These are phyloP conservation scores for Neurospora sp. DNA, from an alignment of 495 filamentous ascomycete genomes.

Conservation along the genomic window DNA sequence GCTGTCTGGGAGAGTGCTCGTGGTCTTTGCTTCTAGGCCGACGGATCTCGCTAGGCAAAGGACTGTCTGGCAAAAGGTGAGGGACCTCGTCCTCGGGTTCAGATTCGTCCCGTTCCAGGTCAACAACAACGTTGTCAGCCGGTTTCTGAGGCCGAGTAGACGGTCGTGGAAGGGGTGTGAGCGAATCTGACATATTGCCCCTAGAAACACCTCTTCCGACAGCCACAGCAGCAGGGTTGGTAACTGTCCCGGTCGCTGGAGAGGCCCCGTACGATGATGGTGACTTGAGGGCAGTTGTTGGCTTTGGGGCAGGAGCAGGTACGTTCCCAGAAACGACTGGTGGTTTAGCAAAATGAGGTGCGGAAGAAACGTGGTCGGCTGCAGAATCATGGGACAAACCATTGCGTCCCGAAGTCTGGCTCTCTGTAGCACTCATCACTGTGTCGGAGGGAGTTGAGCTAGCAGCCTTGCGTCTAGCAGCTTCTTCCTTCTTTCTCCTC, in stretches of 20 bases:
- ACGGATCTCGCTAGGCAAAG: not conserved
- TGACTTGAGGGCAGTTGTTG: not conserved
- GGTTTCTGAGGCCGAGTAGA: not conserved
- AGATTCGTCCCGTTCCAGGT: not conserved
- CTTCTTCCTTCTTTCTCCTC: conserved; percentile 11
- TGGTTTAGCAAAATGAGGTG: not conserved
- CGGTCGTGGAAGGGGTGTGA: not conserved
- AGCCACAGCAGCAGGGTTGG: not conserved
- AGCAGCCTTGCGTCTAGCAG: not conserved
- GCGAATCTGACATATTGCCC: not conserved
- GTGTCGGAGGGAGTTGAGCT: not conserved
- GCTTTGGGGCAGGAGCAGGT: not conserved
- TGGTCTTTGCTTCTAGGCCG: not conserved
- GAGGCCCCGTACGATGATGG: not conserved
- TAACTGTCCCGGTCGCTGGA: not conserved
- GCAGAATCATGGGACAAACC: not conserved
- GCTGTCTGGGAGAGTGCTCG: not conserved
- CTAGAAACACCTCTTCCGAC: not conserved
- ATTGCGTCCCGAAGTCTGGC: not conserved
- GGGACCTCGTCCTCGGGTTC: not conserved
- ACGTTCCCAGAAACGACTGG: not conserved
- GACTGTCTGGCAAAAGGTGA: not conserved
- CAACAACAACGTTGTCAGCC: not conserved
- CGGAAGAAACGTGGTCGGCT: not conserved
- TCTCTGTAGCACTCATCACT: not conserved